phyloP scores from a whole-genome alignment of 2,329 filamentous ascomycete genomes.

The Colletotrichum neosansevieriae region DNA sequence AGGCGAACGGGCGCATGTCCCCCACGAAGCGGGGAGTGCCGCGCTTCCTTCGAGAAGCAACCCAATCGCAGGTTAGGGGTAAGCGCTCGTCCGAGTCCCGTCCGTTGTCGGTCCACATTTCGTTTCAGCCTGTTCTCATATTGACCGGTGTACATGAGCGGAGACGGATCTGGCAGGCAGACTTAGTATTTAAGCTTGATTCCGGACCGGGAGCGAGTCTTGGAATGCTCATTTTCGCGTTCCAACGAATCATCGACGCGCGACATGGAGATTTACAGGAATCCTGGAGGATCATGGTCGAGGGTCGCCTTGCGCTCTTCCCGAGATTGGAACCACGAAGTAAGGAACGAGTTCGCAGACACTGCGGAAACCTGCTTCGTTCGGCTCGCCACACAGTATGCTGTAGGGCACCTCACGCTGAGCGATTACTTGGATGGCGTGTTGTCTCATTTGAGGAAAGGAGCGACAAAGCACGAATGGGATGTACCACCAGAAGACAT shows the following conservation, averaged over 20 bases:
- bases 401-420: background rate
- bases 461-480: conserved; percentile 15
- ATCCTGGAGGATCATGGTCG: background rate
- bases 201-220: background rate
- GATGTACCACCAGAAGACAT: conserved; percentile 17
- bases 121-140: background rate
- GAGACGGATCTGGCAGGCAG: conserved; percentile 1
- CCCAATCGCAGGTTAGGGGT: conserved; percentile 1
- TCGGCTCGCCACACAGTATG: conserved; percentile 9
- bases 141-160: background rate
- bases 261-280: background rate
- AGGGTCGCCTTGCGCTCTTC: background rate
- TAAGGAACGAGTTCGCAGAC: conserved; percentile 16
- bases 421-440: conserved; percentile 20
- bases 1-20: too few species aligned
- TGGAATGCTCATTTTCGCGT: background rate
- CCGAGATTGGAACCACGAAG: too few species aligned
- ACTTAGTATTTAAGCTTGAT: conserved; percentile 13
- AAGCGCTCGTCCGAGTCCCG: conserved; percentile 5
- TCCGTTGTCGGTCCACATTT: conserved; percentile 3
- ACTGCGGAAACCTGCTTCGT: conserved; percentile 17
- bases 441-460: conserved; percentile 17
- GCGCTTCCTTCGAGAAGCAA: conserved; percentile 13
- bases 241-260: background rate
- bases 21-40: background rate